phyloP scores from a whole-genome alignment of 805 yeast species.

The Komagataella ulmi region DNA sequence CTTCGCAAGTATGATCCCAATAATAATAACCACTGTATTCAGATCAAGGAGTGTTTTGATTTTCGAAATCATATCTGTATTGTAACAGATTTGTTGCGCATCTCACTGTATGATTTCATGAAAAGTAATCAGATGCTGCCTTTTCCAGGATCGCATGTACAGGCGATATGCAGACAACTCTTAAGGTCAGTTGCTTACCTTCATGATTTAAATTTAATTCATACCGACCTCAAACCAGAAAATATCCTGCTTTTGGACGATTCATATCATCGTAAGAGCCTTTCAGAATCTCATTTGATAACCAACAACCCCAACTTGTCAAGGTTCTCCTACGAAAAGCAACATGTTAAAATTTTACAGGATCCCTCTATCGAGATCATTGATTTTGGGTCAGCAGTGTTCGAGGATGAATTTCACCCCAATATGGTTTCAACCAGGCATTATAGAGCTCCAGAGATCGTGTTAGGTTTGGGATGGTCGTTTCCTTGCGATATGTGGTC shows the following conservation, averaged over 20 bases:
- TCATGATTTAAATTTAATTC: conserved; percentile 83
- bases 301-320: conserved; percentile 9
- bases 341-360: conserved; percentile 33
- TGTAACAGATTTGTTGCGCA: conserved; percentile 77
- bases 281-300: conserved; percentile 10
- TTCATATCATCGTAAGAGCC: conserved; percentile 24
- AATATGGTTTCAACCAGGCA: conserved; percentile 89
- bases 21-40: conserved; percentile 67
- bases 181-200: conserved; percentile 76
- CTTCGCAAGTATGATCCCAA: conserved; percentile 58
- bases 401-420: conserved; percentile 88
- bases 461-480: conserved; percentile 92
- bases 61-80: conserved; percentile 89
- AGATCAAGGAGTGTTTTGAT: conserved; percentile 81
- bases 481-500: conserved; percentile 97
- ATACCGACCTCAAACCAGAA: conserved; percentile 95
- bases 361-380: conserved; percentile 81
- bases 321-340: conserved; percentile 1
- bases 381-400: conserved; percentile 96
- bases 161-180: conserved; percentile 76
- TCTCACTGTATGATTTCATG: conserved; percentile 81
- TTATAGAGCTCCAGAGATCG: conserved; percentile 94
- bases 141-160: conserved; percentile 92
- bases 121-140: conserved; percentile 72
- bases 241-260: conserved; percentile 63